phyloP scores from a whole-genome alignment of 2,329 filamentous ascomycete species.

The Sclerotinia spermophila region DNA sequence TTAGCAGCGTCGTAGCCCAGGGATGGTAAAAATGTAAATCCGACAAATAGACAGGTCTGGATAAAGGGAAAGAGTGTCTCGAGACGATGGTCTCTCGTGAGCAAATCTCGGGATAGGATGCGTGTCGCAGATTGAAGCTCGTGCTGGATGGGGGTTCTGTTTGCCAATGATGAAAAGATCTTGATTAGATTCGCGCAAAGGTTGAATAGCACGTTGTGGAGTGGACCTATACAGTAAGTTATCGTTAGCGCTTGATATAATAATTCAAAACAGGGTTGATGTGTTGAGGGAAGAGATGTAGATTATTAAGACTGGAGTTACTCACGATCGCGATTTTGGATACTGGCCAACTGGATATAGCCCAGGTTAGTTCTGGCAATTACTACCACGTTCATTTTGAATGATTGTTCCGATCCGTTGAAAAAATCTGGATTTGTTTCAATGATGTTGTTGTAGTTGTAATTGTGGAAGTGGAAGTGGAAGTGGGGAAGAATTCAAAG shows the following conservation, averaged over 20 bases:
- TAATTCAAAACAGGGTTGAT: fast-evolving
- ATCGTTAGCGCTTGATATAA: neutral
- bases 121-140: constrained; percentile 20
- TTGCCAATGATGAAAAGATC: constrained; percentile 22
- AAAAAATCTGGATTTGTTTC: neutral
- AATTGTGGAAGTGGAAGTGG: neutral
- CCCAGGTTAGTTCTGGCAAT: neutral
- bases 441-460: neutral
- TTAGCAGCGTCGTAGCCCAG: neutral
- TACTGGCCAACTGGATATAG: neutral
- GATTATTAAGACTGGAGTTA: neutral
- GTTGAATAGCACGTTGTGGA: neutral
- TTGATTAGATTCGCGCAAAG: constrained; percentile 20
- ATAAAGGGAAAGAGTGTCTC: neutral
- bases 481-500: neutral
- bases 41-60: neutral
- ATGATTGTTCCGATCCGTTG: neutral
- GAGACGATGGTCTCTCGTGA: neutral
- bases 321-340: neutral
- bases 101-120: neutral
- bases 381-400: neutral
- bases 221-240: neutral
- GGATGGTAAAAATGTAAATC: neutral
- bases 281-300: neutral
- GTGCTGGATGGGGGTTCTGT: constrained; percentile 23